A percentile compares a stretch with the other conserved stretches of the same genome.
These are phyloP conservation scores for Tylopilus sp. DNA, from an alignment of 768 basidiomycete genomes.

Conservation along the genomic window DNA sequence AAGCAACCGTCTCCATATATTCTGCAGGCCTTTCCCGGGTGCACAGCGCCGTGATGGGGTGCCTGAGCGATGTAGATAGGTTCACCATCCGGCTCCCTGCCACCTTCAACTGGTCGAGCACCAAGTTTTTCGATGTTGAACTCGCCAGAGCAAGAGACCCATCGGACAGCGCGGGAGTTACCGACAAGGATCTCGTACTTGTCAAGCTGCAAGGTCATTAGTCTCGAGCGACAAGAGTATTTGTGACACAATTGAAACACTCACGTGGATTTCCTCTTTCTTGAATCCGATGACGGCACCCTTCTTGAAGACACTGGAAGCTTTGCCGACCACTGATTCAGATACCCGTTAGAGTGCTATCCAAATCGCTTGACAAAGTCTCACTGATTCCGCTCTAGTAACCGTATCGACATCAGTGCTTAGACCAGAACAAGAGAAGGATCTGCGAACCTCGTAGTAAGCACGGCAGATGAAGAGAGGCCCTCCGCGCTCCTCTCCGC, in stretches of 20 bases:
- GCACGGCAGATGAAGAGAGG: constrained; percentile 57
- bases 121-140: constrained; percentile 45
- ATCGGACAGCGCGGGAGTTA: constrained; percentile 50
- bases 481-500: constrained; percentile 51
- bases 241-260: constrained; percentile 5
- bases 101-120: constrained; percentile 61
- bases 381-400: constrained; percentile 53
- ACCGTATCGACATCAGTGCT: constrained; percentile 6
- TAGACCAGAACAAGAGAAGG: neutral
- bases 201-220: constrained; percentile 46
- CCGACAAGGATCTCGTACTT: constrained; percentile 72
- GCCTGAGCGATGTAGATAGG: constrained; percentile 62
- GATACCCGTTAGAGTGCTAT: constrained; percentile 1
- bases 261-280: constrained; percentile 56
- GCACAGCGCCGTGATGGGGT: constrained; percentile 44
- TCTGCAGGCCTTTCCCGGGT: constrained; percentile 65
- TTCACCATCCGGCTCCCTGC: constrained; percentile 58
- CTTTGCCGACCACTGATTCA: constrained; percentile 61
- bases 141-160: constrained; percentile 50
- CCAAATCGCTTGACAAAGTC: constrained; percentile 5
- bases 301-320: constrained; percentile 51
- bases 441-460: constrained; percentile 49
- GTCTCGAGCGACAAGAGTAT: neutral
- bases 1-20: constrained; percentile 51
- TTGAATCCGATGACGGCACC: constrained; percentile 64